Evolutionary conservation across 2,329 filamentous ascomycete species (phyloP).

Genomic region (Phyllosticta ampelicida): DNA sequence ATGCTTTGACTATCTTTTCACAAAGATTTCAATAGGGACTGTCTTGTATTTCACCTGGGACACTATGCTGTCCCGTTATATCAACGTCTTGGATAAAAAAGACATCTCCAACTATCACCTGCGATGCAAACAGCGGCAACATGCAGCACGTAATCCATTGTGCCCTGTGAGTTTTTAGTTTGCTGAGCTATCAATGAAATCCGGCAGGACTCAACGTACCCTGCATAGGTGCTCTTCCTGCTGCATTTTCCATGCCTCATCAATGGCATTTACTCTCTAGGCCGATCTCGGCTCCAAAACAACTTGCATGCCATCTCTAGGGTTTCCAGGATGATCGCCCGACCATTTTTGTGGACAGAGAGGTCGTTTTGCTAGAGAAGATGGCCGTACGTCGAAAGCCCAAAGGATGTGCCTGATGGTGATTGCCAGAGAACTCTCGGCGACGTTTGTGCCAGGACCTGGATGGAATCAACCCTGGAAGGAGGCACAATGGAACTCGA

Average conservation of each 20-base stretch:
- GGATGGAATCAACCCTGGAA: not conserved
- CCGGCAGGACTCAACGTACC: not conserved
- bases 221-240: not conserved
- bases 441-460: constrained; percentile 8
- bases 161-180: not conserved
- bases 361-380: not conserved
- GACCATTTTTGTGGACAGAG: not conserved
- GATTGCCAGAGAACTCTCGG: constrained; percentile 13
- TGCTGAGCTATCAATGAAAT: too few species aligned
- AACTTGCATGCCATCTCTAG: not conserved
- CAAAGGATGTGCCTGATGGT: constrained; percentile 13
- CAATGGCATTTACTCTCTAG: not conserved
- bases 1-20: too few species aligned
- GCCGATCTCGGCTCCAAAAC: not conserved
- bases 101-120: too few species aligned
- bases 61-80: too few species aligned
- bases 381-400: constrained; percentile 9
- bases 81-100: too few species aligned
- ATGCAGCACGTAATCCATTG: not conserved
- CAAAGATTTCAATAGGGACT: too few species aligned
- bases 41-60: too few species aligned
- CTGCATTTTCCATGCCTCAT: not conserved
- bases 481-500: not conserved
- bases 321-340: not conserved
- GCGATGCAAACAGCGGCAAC: not conserved